These are phyloP conservation scores for Yamadazyma diospyri DNA, from an alignment of 1,139 yeast genomes.

Conservation along the genomic window DNA sequence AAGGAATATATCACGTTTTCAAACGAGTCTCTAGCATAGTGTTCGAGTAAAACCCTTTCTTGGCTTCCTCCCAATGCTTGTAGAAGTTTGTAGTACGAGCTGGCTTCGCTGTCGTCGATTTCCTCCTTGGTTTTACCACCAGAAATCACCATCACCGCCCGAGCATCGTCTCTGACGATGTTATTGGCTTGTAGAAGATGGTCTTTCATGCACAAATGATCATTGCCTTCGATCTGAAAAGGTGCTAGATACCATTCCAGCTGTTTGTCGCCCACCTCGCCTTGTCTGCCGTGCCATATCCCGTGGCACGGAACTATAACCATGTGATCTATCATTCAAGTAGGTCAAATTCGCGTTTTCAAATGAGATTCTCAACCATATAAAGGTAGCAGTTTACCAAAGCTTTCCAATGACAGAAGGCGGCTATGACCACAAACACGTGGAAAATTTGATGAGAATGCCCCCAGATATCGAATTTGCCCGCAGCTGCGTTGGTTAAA, in stretches of 20 bases:
- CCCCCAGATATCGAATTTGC: conserved; percentile 65
- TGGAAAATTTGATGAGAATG: conserved; percentile 91
- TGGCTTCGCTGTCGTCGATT: conserved; percentile 60
- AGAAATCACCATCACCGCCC: conserved; percentile 48
- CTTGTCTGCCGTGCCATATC: conserved; percentile 47
- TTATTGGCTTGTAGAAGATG: conserved; percentile 48
- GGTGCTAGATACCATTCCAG: conserved; percentile 62
- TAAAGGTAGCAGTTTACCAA: conserved; percentile 56
- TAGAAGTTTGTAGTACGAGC: conserved; percentile 49
- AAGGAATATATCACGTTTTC: conserved; percentile 71
- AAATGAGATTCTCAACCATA: conserved; percentile 18
- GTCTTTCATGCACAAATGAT: conserved; percentile 61
- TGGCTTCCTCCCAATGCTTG: conserved; percentile 13
- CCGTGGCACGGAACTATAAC: conserved; percentile 69
- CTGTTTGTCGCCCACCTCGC: conserved; percentile 33
- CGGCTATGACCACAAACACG: conserved; percentile 76
- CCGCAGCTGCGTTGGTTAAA: conserved; percentile 19
- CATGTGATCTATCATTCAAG: conserved; percentile 20
- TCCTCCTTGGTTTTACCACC: conserved; percentile 69
- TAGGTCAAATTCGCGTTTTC: too few relatives aligned
- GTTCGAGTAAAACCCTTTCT: conserved; percentile 48
- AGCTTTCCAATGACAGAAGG: conserved; percentile 69
- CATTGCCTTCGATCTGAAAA: conserved; percentile 68
- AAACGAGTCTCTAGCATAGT: conserved; percentile 76
- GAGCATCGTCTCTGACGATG: conserved; percentile 25